These are phyloP conservation scores for Eudorina sp. DNA, from an alignment of 139 green algal species.

Conservation along the genomic window DNA sequence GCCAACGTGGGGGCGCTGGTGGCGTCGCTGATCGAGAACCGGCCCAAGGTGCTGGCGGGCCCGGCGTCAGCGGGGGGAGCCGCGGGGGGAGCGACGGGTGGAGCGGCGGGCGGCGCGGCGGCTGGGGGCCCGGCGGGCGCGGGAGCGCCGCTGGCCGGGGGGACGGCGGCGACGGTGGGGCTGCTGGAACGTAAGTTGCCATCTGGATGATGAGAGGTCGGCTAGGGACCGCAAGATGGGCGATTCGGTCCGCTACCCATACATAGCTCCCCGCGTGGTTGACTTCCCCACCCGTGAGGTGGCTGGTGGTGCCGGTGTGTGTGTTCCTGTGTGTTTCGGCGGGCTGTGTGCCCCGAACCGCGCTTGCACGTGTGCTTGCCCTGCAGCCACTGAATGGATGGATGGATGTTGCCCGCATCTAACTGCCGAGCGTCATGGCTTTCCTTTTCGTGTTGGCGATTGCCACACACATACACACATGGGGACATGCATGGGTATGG, in stretches of 20 bases:
- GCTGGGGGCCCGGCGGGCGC: neutral
- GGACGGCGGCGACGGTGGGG: neutral
- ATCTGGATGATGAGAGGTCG: neutral
- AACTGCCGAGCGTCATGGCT: no score
- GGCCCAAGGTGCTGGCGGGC: conserved; percentile 26
- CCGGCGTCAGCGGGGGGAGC: neutral
- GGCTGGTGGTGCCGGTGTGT: no score
- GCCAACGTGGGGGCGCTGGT: conserved; percentile 73
- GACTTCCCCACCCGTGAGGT: neutral
- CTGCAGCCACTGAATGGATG: no score
- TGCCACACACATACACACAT: no score
- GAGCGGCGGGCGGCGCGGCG: neutral
- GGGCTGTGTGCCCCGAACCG: no score
- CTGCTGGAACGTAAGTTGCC: conserved; percentile 11
- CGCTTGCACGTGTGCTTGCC: no score
- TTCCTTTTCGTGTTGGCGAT: no score
- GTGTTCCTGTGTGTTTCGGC: no score
- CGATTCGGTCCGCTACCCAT: neutral
- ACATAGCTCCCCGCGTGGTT: neutral
- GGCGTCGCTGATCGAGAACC: conserved; percentile 12
- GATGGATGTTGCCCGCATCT: no score
- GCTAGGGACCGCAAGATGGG: neutral
- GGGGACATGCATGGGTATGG: no score
- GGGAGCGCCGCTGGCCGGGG: neutral
- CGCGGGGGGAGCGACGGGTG: neutral